Evolutionary conservation across 2,329 filamentous ascomycete species (phyloP).

Genomic region (Leptosphaerulina australis): DNA sequence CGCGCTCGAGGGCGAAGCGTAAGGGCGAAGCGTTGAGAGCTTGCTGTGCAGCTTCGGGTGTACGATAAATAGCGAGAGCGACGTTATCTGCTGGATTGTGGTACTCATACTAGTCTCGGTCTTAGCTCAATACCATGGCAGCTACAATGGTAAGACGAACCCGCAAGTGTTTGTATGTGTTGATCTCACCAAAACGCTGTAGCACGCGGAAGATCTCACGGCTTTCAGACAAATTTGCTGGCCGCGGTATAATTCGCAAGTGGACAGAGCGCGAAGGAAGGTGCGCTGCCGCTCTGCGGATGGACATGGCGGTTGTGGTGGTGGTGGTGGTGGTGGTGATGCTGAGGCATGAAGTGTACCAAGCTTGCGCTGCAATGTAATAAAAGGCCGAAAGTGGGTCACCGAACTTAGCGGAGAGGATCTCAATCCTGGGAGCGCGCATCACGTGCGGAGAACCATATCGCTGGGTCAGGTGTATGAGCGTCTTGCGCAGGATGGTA

Average conservation of each 20-base stretch:
- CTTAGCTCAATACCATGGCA: background rate
- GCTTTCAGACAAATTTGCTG: constrained; percentile 56
- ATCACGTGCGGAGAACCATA: constrained; percentile 27
- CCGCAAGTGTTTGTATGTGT: constrained; percentile 54
- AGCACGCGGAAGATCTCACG: constrained; percentile 56
- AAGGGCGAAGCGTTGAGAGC: constrained; percentile 55
- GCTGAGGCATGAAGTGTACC: background rate
- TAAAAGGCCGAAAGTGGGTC: constrained; percentile 28
- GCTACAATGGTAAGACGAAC: constrained; percentile 28
- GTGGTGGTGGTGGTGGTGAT: too few relatives aligned
- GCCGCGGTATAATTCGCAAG: constrained; percentile 55
- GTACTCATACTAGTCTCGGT: constrained; percentile 50
- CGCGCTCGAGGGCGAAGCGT: constrained; percentile 53
- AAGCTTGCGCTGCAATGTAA: constrained; percentile 6
- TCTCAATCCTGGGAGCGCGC: constrained; percentile 10
- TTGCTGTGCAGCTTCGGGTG: constrained; percentile 48
- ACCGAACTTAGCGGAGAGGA: constrained; percentile 28
- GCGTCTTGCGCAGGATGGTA: background rate
- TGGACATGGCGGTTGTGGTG: constrained; percentile 34
- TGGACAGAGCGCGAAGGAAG: constrained; percentile 54
- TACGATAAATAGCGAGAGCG: constrained; percentile 55
- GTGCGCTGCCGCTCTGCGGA: constrained; percentile 32
- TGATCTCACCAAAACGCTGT: constrained; percentile 57
- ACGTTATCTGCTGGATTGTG: constrained; percentile 51
- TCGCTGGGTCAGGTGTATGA: constrained; percentile 20